phyloP scores from a whole-genome alignment of 2,329 filamentous ascomycete genomes.

The Helotiales sp. region DNA sequence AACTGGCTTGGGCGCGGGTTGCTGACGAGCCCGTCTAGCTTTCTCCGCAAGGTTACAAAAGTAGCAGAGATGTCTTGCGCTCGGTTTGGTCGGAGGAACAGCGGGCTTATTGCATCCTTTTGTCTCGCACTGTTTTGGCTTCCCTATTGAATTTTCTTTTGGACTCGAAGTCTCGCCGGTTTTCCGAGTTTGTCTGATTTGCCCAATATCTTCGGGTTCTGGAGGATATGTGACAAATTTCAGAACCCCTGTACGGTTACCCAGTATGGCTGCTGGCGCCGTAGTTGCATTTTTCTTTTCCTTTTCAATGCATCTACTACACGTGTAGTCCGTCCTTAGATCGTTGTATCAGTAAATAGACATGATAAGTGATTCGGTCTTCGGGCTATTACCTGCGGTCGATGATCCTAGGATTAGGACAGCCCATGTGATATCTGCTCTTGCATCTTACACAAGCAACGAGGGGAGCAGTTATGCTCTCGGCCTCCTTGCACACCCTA shows the following conservation, averaged over 20 bases:
- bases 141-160: too few relatives aligned
- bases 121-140: conserved; percentile 9
- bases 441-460: conserved; percentile 32
- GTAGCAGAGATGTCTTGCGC: conserved; percentile 2
- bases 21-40: conserved; percentile 4
- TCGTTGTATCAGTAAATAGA: not conserved
- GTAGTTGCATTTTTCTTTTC: not conserved
- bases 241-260: too few relatives aligned
- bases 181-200: too few relatives aligned
- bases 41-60: conserved; percentile 11
- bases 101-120: not conserved
- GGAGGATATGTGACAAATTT: too few relatives aligned
- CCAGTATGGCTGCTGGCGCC: too few relatives aligned
- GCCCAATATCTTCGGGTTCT: too few relatives aligned
- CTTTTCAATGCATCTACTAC: not conserved
- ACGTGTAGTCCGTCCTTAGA: conserved; percentile 3
- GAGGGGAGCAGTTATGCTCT: conserved; percentile 23
- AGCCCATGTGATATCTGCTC: conserved; percentile 30
- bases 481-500: conserved; percentile 29
- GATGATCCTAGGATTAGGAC: conserved; percentile 24
- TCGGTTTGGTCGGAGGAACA: not conserved
- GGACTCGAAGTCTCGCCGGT: too few relatives aligned
- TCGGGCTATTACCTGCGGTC: not conserved
- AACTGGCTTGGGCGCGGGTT: conserved; percentile 1
- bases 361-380: not conserved